phyloP scores from a whole-genome alignment of 108 stramenopile species.

The Aurantiochytrium sp. region DNA sequence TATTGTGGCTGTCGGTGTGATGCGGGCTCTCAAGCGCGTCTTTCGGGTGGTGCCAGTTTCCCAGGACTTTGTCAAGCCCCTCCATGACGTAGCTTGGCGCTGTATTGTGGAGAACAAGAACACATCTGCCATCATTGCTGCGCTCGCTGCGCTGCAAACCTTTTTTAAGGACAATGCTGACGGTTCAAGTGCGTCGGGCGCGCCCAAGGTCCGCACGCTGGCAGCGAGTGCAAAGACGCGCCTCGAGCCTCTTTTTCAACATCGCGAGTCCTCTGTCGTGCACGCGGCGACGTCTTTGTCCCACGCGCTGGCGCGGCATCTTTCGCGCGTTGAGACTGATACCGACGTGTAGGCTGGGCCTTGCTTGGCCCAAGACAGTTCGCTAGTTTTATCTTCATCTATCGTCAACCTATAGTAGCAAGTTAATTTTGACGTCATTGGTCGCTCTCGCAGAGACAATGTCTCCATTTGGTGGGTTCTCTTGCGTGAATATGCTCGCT shows the following conservation, averaged over 20 bases:
- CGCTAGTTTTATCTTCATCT: too few relatives aligned
- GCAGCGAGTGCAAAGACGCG: neutral
- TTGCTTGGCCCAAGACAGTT: too few relatives aligned
- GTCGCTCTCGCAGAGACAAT: too few relatives aligned
- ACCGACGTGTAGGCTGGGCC: too few relatives aligned
- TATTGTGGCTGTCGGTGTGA: neutral
- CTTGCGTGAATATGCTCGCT: too few relatives aligned
- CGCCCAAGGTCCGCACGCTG: neutral
- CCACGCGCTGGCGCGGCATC: neutral
- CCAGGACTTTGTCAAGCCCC: neutral
- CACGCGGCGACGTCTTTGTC: neutral
- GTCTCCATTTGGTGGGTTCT: too few relatives aligned
- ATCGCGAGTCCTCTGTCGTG: neutral
- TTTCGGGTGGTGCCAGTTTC: neutral
- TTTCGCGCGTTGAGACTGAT: neutral
- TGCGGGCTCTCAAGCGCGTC: neutral
- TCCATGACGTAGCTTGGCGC: neutral
- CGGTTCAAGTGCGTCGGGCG: neutral
- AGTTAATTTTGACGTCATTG: too few relatives aligned
- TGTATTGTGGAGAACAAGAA: conserved; percentile 7
- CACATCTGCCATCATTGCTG: neutral
- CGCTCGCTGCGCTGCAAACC: neutral
- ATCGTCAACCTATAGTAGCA: too few relatives aligned
- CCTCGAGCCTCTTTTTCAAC: neutral
- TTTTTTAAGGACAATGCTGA: neutral